Percentiles rank a stretch among this genome's conserved stretches.
These are phyloP conservation scores for Pelargonium citronellum DNA, from an alignment of 441 rosid species.

Conservation along the genomic window DNA sequence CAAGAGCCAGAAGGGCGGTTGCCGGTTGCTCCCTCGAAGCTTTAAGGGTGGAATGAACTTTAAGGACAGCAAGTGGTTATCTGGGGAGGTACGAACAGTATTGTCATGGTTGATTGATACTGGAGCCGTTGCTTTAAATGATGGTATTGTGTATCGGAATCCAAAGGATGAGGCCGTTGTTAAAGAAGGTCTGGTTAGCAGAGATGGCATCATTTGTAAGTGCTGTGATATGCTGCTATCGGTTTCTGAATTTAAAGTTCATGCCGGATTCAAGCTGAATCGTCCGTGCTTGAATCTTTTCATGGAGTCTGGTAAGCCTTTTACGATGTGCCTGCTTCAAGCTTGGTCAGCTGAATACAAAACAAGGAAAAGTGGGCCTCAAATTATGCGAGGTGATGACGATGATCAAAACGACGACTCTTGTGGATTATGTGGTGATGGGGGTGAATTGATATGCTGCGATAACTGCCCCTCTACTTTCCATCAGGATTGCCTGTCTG, in stretches of 20 bases:
- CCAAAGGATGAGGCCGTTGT: conserved; percentile 53
- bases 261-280: conserved; percentile 66
- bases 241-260: conserved; percentile 66
- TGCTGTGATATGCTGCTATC: conserved; percentile 68
- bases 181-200: conserved; percentile 66
- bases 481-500: conserved; percentile 74
- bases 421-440: conserved; percentile 90
- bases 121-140: conserved; percentile 55
- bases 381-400: conserved; percentile 45
- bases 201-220: conserved; percentile 69
- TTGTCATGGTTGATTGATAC: conserved; percentile 68
- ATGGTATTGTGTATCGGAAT: conserved; percentile 66
- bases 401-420: conserved; percentile 90
- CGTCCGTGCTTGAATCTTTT: conserved; percentile 79
- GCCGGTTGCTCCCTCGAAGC: conserved; percentile 62
- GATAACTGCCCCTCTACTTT: conserved; percentile 91
- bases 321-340: conserved; percentile 68
- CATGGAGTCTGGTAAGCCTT: conserved; percentile 77
- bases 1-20: conserved; percentile 51
- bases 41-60: conserved; percentile 39
- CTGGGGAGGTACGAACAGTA: conserved; percentile 57
- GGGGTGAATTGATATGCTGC: conserved; percentile 90
- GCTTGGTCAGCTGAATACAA: conserved; percentile 92
- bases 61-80: conserved; percentile 40
- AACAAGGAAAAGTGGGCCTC: conserved; percentile 46